These are phyloP conservation scores for Cudoniella acicularis DNA, from an alignment of 495 filamentous ascomycete species.

Conservation along the genomic window DNA sequence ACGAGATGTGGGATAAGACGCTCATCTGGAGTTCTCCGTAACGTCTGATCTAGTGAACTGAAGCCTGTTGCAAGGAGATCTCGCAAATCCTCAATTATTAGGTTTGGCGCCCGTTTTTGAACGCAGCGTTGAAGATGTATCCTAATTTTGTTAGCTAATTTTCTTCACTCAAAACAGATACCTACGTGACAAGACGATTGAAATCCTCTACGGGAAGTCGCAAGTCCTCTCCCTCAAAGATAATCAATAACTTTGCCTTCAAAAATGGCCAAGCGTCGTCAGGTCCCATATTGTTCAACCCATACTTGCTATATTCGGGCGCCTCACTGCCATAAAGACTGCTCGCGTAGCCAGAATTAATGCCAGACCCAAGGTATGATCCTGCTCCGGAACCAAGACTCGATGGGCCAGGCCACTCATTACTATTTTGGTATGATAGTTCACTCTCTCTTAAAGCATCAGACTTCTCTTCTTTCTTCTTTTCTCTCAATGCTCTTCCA, in stretches of 20 bases:
- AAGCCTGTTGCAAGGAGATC: slow-evolving; percentile 83
- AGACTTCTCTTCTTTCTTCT: slow-evolving; percentile 78
- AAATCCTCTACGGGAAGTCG: slow-evolving; percentile 90
- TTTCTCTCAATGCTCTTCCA: slow-evolving; percentile 78
- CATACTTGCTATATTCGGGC: slow-evolving; percentile 52
- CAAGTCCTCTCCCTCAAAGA: slow-evolving; percentile 92
- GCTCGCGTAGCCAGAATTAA: slow-evolving; percentile 18
- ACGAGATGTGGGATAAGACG: slow-evolving; percentile 80
- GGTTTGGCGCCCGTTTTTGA: slow-evolving; percentile 58
- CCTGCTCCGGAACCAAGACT: slow-evolving; percentile 40
- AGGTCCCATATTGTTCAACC: slow-evolving; percentile 73
- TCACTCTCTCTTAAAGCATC: slow-evolving; percentile 29
- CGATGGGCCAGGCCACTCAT: slow-evolving; percentile 51
- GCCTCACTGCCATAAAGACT: slow-evolving; percentile 42
- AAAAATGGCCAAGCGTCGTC: slow-evolving; percentile 96
- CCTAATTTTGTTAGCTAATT: slow-evolving; percentile 17
- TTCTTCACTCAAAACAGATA: slow-evolving; percentile 21
- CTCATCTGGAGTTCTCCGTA: slow-evolving; percentile 75
- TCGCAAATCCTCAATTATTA: slow-evolving; percentile 74
- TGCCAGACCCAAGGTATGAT: slow-evolving; percentile 20
- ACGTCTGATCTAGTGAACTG: slow-evolving; percentile 73
- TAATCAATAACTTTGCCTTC: slow-evolving; percentile 81
- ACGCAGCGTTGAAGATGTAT: slow-evolving; percentile 77
- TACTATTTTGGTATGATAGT: slow-evolving; percentile 23
- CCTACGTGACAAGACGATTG: slow-evolving; percentile 71